A percentile compares a stretch with the other conserved stretches of the same genome.
phyloP scores from a whole-genome alignment of 768 basidiomycete species.

The Panellus pusillus region DNA sequence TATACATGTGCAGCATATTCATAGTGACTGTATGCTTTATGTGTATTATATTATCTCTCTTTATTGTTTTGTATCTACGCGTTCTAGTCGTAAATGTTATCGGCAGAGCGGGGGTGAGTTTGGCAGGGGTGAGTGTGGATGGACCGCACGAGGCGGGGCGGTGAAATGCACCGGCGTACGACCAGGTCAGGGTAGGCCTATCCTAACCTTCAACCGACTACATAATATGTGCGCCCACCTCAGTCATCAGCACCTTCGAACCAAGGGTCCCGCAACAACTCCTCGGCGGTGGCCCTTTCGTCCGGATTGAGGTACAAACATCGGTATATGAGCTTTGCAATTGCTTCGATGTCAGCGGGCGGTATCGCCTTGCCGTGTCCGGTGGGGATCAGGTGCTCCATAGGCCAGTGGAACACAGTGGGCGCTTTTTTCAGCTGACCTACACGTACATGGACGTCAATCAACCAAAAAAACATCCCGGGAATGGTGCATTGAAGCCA shows the following conservation, averaged over 20 bases:
- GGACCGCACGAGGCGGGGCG: no score
- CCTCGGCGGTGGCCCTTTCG: constrained; percentile 16
- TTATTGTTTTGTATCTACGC: no score
- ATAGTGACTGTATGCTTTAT: no score
- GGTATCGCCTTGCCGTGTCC: no score
- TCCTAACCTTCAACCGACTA: no score
- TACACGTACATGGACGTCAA: constrained; percentile 1
- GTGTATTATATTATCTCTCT: no score
- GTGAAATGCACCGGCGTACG: no score
- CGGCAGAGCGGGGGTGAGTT: no score
- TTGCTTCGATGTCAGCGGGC: not conserved
- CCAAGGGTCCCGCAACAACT: constrained; percentile 20
- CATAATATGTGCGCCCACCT: not conserved
- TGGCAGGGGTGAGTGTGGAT: no score
- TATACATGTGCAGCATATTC: no score
- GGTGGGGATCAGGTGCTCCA: not conserved
- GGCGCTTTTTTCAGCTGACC: constrained; percentile 6
- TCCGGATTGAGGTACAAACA: constrained; percentile 17
- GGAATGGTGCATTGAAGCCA: not conserved
- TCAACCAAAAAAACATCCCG: not conserved
- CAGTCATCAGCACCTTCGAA: constrained; percentile 6
- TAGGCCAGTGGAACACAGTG: constrained; percentile 1
- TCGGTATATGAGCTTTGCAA: constrained; percentile 11
- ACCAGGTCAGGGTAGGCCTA: no score
- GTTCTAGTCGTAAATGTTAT: no score